Evolutionary conservation across 2,329 filamentous ascomycete species (phyloP), one percentile per base, ranked within the genome.

Genomic region (Colletotrichum plurivorum): DNA sequence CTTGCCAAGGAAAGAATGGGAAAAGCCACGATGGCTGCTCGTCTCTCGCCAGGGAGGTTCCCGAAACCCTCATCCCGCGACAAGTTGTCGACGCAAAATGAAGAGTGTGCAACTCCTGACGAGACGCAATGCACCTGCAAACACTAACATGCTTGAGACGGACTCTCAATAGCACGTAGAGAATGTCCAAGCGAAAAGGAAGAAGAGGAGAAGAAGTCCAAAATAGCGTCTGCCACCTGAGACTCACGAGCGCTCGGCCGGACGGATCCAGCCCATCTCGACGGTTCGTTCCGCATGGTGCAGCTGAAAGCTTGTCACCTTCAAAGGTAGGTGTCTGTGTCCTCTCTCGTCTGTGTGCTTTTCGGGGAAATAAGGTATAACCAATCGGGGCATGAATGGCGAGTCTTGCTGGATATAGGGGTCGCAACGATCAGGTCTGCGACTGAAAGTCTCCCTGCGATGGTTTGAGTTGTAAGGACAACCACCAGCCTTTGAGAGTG

Each of bases 381-480:
- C 22, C 58, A 52, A 63, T 43, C 58, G 51, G 41, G 22, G 41
- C 27, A 5, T 45, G 55, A 20, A 1, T 22, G 12, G 5, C 41
- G 20, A 41, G 49, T 18, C 27, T 10, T 36, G 18, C 6, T 8
- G 13, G 18, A 53, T 22, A 15, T 36, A 62, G 16, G 49, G 39
- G 27, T 55, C 51, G 20, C 57, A 55, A 27, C 49, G 57, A 20
- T 20, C 41, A 49, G 7, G 8, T 1, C 27, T 66, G 57, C 22
- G 49, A 55, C 41, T 16, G 13, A 10, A 55, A 55, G 63, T 27
- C 54, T 62, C 27, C 20, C 20, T 16, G 16, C 31, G 7, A 41
- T 15, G 43, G 49, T 51, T 18, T 59, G 48, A 58, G 49, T 20
- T 49, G 27, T 25, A 45, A 36, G 31, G 10, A 8, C 31, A 9